These are phyloP conservation scores for Heritiera littoralis DNA, from an alignment of 345 rosid genomes.

Conservation along the genomic window DNA sequence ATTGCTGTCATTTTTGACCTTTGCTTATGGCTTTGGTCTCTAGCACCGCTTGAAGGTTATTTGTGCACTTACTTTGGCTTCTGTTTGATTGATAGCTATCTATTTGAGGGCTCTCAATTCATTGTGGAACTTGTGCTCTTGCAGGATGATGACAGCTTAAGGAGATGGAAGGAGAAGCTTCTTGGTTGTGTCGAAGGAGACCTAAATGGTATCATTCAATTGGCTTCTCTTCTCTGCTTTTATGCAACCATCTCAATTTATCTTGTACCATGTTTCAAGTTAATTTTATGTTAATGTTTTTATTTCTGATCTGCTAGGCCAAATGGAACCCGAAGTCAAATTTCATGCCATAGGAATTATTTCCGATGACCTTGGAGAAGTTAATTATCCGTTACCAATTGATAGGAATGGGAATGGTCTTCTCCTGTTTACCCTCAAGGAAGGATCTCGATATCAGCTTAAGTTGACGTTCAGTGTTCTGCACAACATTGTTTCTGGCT, in stretches of 20 bases:
- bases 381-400: constrained; percentile 43
- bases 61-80: background rate
- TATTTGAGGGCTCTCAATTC: background rate
- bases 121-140: constrained; percentile 19
- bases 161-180: constrained; percentile 81
- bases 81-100: background rate
- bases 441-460: constrained; percentile 53
- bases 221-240: background rate
- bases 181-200: constrained; percentile 62
- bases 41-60: background rate
- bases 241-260: background rate
- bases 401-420: constrained; percentile 29
- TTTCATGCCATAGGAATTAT: constrained; percentile 54
- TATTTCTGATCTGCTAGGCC: constrained; percentile 32
- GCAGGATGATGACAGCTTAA: constrained; percentile 84
- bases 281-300: background rate
- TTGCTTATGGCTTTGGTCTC: background rate
- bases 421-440: constrained; percentile 43
- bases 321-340: constrained; percentile 49
- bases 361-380: constrained; percentile 48
- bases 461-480: constrained; percentile 50
- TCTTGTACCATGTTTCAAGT: background rate
- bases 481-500: constrained; percentile 60
- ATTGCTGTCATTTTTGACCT: background rate
- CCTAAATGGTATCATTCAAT: constrained; percentile 36